Base-by-base conservation (phyloP, 2,329 filamentous ascomycete genomes). In the Pseudocercospora vitis region DNA sequence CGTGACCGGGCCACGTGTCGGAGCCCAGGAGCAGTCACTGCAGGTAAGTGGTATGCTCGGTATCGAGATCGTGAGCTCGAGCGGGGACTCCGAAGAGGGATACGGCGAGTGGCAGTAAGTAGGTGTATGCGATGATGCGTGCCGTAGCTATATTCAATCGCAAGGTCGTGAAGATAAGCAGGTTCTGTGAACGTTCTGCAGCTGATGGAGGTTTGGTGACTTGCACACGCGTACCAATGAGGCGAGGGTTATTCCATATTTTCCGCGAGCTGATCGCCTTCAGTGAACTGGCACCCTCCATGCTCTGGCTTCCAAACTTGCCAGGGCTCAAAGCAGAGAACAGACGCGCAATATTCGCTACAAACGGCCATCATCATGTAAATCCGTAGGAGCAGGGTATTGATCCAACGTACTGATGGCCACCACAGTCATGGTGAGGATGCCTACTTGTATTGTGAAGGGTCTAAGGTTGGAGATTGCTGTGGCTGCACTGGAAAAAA, bases 351-450 rank as follows among this genome's bases (percentile, higher is more conserved):
- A 31, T 47, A 28, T 7, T 26, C 32, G 28, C 19, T 33, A 26
- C 44, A 47, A 28, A 47, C 44, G 8, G 44, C 44, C 44, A 47
- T 47, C 44, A 47, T 47, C 3, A 47, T 47, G 16, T 28, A 32
- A 28, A 32, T 23, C 24, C 28, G 14, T 47, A n/a, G 44, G 26
- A 23, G 16, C 18, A 7, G 44, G 28, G 9, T 32, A 31, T 7
- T 47, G 44, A 7, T 19, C 6, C n/a, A 14, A 47, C 7, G 18
- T 40, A 6, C 14, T 18, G 35, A 39, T 18, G 8, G 14, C 11
- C 21, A 39, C 1, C 3, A 9, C n/a, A 3, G 35, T 40, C 8
- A 19, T n/a, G 9, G 37, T 19, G 7, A 40, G 19, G 18, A 40
- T 40, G 19, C 12, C 19, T 23, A 19, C 21, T 24, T 32, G 24